Conservation (phyloP, 2,329 filamentous ascomycete species). For the Aspergillus sp. region DNA sequence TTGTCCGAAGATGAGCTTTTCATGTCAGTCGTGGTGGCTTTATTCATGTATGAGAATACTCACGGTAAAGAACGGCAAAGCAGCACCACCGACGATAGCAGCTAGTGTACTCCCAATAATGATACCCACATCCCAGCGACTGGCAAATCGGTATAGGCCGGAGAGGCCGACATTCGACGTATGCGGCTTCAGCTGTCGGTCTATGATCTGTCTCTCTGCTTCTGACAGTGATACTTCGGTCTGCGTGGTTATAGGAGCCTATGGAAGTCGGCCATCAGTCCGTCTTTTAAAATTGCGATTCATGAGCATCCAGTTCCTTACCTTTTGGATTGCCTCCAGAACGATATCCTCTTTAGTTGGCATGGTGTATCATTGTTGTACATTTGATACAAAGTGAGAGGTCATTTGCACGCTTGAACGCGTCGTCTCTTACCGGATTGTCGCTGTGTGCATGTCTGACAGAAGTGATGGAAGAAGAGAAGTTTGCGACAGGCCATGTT, state of each 20-base stretch:
- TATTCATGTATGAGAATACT: constrained; percentile 11
- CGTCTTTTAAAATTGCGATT: too few species aligned
- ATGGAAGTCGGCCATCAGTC: too few species aligned
- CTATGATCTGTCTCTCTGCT: constrained; percentile 60
- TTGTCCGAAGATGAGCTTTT: constrained; percentile 64
- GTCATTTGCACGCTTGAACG: too few species aligned
- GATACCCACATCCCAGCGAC: constrained; percentile 59
- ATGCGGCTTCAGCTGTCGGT: constrained; percentile 62
- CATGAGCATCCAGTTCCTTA: background rate
- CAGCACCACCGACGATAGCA: constrained; percentile 68
- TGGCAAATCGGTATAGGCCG: constrained; percentile 66
- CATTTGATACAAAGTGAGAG: background rate
- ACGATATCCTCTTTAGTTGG: background rate
- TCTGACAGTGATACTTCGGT: constrained; percentile 28
- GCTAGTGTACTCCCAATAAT: constrained; percentile 57
- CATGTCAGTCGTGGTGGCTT: background rate
- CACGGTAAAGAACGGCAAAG: constrained; percentile 73
- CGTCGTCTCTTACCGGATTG: too few species aligned
- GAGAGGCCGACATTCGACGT: constrained; percentile 59
- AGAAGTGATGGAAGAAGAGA: too few species aligned
- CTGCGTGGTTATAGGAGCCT: constrained; percentile 4
- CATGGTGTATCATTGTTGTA: background rate
- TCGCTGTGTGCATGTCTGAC: too few species aligned
- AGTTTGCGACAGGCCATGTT: too few species aligned
- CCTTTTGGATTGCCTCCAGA: background rate